Base-by-base conservation (phyloP, 208 protist species). In the Zelonia costaricensis region DNA sequence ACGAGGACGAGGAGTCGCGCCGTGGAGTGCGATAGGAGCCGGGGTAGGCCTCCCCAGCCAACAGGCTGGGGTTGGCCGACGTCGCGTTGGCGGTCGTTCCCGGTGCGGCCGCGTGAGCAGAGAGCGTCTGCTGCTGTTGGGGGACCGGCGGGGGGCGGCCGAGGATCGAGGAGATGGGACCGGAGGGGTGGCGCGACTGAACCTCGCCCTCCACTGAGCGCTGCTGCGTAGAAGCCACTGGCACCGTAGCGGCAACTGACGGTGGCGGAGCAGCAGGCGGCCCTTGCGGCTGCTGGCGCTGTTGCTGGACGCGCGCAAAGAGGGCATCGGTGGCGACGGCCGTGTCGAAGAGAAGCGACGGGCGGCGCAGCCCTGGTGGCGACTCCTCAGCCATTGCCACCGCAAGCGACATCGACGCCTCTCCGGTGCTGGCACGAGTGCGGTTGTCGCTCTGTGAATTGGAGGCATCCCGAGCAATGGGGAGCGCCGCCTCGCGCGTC, bases 271-370 rank as follows among this genome's bases (percentile, higher is more conserved):
- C 39, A 12, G 3, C n/a, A 5, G 48, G 45, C 31, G 6, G 25
- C 40, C 13, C 27, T n/a, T 25, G 36, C 36, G 33, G 27, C 42
- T 18, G 5, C n/a, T 22, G 38, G 9, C n/a, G 48, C 27, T 36
- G 57, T 30, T 60, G 66, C 16, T 58, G 66, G 18, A 65, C 16
- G 1, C 66, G 66, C 20, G 56, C 58, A 16, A 73, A 56, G 16
- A 73, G 22, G 9, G 66, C 58, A 0, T 73, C 66, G 22, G 58
- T 73, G 31, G 58, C 43, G 12, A 55, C 35, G 1, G 66, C 51
- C 10, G 58, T 56, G 49, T 73, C 58, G 44, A 73, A 73, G 36
- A 73, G 58, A 20, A 36, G 20, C 16, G 66, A 73, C 2, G 66
- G 43, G 2, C 44, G 66, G 27, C 35, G 66, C 49, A 66, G 58